Evolutionary conservation across 1,284 basidiomycete species (phyloP).

Genomic region (Tausonia pullulans): DNA sequence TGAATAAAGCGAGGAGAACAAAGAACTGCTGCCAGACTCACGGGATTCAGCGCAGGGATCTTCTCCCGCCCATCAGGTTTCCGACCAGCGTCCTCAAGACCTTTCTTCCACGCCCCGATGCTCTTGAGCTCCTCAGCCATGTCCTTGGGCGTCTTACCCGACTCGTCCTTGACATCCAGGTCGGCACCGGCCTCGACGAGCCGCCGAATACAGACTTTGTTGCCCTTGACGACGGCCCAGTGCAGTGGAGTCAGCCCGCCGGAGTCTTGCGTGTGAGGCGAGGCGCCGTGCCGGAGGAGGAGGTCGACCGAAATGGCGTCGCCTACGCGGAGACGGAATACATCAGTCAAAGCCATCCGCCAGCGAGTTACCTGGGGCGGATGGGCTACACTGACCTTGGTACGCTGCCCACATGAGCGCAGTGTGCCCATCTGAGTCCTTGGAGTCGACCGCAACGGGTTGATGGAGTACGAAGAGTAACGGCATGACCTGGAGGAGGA

Average conservation of each 20-base stretch:
- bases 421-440: slow-evolving; percentile 87
- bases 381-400: slow-evolving; percentile 41
- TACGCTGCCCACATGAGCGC: slow-evolving; percentile 98
- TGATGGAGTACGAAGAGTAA: slow-evolving; percentile 52
- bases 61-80: slow-evolving; percentile 25
- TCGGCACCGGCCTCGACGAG: slow-evolving; percentile 78
- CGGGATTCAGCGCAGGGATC: background rate
- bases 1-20: slow-evolving; percentile 3
- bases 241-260: slow-evolving; percentile 81
- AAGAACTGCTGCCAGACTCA: background rate
- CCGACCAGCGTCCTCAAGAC: slow-evolving; percentile 61
- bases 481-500: slow-evolving; percentile 13
- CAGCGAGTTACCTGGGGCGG: background rate
- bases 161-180: slow-evolving; percentile 65
- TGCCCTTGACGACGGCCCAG: slow-evolving; percentile 98
- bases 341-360: background rate
- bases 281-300: slow-evolving; percentile 77
- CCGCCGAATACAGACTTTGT: slow-evolving; percentile 63
- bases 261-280: slow-evolving; percentile 62
- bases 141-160: slow-evolving; percentile 80
- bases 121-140: slow-evolving; percentile 92
- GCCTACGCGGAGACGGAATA: slow-evolving; percentile 37
- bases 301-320: slow-evolving; percentile 91
- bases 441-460: slow-evolving; percentile 73
- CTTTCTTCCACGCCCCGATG: slow-evolving; percentile 73